Conservation (phyloP, 805 yeast species). For the Naumovozyma castellii region DNA sequence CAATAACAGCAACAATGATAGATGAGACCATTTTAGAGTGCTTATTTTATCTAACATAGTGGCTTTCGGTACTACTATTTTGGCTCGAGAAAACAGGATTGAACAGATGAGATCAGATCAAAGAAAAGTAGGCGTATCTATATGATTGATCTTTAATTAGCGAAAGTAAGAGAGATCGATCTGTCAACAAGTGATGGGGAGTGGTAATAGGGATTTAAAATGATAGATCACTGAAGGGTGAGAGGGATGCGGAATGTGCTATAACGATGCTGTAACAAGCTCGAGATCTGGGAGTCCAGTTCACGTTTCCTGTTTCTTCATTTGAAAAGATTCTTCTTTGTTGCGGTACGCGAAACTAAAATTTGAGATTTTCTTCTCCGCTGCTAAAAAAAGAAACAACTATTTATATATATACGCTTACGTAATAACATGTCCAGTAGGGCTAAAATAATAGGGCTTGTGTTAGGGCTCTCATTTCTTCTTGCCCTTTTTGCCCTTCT, state of each 20-base stretch:
- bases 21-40: background rate
- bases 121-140: no score
- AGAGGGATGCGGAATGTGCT: background rate
- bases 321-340: no score
- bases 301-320: background rate
- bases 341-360: no score
- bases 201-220: background rate
- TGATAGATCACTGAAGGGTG: background rate
- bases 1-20: background rate
- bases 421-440: no score
- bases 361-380: no score
- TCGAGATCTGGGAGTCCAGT: background rate
- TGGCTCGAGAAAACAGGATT: no score
- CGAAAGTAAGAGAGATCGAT: background rate
- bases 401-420: no score
- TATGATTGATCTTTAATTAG: background rate
- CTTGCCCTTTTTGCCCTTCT: conserved; percentile 5
- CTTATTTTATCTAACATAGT: background rate
- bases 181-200: background rate
- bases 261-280: background rate
- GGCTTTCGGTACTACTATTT: no score
- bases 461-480: no score
- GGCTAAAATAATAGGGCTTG: no score
- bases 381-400: background rate
- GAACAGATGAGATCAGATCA: no score